Conservation (phyloP, 140 eudicot genomes). For the Erigeron philadelphicus region DNA sequence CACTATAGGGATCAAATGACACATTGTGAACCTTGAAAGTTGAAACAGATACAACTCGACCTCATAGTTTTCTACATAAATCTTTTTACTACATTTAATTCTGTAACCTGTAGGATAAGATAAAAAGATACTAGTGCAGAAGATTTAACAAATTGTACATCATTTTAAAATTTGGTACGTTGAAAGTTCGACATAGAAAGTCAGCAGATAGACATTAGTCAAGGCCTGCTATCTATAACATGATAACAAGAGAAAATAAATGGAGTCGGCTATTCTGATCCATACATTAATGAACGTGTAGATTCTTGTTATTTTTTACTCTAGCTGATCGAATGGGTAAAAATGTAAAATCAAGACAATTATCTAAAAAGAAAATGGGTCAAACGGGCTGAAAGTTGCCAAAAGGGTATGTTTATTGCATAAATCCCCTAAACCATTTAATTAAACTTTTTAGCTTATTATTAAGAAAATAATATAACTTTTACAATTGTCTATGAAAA, state of each 20-base stretch:
- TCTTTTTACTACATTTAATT: not conserved
- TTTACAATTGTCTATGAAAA: not conserved
- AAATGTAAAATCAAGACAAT: not conserved
- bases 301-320: not conserved
- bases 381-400: not conserved
- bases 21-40: constrained; percentile 13
- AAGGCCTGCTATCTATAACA: not conserved
- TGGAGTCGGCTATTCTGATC: not conserved
- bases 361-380: not conserved
- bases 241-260: not conserved
- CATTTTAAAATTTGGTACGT: not conserved
- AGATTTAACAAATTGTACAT: not conserved
- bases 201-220: constrained; percentile 4
- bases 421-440: not conserved
- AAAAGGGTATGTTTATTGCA: not conserved
- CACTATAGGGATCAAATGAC: constrained; percentile 1
- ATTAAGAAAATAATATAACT: not conserved
- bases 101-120: not conserved
- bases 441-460: not conserved
- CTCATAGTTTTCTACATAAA: not conserved
- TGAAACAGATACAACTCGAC: not conserved
- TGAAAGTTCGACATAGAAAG: constrained; percentile 5
- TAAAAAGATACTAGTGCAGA: not conserved
- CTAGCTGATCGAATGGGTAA: not conserved
- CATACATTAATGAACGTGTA: not conserved